Evolutionary conservation across 176 grass and related monocot genomes (phyloP).

Genomic region (Cenchrus purpureus): DNA sequence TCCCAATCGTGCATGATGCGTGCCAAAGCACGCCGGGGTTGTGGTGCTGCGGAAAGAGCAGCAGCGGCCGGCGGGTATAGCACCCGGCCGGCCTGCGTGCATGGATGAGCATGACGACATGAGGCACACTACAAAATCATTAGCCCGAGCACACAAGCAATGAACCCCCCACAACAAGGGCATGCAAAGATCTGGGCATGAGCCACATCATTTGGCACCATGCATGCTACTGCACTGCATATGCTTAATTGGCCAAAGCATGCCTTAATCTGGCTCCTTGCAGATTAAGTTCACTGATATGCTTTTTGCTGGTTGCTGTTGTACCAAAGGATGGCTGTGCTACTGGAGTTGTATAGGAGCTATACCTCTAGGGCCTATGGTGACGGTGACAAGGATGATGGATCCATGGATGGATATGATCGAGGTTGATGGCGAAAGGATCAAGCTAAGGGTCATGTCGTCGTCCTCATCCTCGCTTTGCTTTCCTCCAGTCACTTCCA

Average conservation of each 20-base stretch:
- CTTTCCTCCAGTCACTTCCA: constrained; percentile 45
- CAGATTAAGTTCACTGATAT: not conserved
- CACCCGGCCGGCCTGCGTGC: not conserved
- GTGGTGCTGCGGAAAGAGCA: not conserved
- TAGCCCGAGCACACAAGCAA: constrained; percentile 32
- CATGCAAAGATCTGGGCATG: constrained; percentile 28
- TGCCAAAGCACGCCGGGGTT: not conserved
- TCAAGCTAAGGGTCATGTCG: constrained; percentile 41
- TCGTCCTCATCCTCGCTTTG: constrained; percentile 14
- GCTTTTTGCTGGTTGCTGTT: not conserved
- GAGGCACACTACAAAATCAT: constrained; percentile 35
- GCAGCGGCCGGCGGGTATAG: not conserved
- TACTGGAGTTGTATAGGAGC: no score
- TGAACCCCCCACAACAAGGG: constrained; percentile 24
- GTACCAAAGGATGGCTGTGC: not conserved
- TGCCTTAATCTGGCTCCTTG: not conserved
- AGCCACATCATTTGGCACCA: not conserved
- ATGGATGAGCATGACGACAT: constrained; percentile 9
- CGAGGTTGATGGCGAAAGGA: not conserved
- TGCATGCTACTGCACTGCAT: not conserved
- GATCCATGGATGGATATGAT: not conserved
- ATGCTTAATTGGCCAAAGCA: no score
- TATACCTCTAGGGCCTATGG: not conserved
- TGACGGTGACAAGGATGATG: constrained; percentile 16
- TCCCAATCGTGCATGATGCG: not conserved